A percentile compares a stretch with the other conserved stretches of the same genome.
Conservation (phyloP, 257 asterid species). For the Voacanga thouarsii region DNA sequence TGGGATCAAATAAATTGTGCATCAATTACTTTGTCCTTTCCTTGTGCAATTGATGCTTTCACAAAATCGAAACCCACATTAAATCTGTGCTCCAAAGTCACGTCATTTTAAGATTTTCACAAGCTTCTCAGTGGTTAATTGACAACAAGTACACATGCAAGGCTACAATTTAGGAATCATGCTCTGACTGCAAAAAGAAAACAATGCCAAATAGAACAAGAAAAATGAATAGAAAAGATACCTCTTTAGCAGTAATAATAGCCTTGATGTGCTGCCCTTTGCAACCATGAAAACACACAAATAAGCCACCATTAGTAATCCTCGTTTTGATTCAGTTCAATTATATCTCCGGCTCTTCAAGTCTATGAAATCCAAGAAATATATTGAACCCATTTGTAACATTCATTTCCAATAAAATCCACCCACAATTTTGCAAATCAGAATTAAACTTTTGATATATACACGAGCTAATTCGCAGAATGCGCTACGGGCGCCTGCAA, state of each 20-base stretch:
- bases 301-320: conserved; percentile 8
- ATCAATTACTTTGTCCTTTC: no score
- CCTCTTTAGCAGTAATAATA: conserved; percentile 87
- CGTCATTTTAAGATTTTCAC: background rate
- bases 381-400: background rate
- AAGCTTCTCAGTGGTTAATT: background rate
- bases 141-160: background rate
- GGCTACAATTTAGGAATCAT: background rate
- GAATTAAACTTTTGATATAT: no score
- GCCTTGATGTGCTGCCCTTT: conserved; percentile 92
- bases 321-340: background rate
- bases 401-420: background rate
- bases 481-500: no score
- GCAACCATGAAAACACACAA: conserved; percentile 17
- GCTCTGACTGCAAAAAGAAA: background rate
- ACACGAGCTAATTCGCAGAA: no score
- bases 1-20: no score
- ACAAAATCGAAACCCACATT: no score
- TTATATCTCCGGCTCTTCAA: background rate
- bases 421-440: background rate
- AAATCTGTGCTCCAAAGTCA: no score
- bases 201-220: background rate
- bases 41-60: no score
- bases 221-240: conserved; percentile 20
- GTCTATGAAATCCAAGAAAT: background rate